Conservation (phyloP, 164 flowering plant species). For the Piper betle region DNA sequence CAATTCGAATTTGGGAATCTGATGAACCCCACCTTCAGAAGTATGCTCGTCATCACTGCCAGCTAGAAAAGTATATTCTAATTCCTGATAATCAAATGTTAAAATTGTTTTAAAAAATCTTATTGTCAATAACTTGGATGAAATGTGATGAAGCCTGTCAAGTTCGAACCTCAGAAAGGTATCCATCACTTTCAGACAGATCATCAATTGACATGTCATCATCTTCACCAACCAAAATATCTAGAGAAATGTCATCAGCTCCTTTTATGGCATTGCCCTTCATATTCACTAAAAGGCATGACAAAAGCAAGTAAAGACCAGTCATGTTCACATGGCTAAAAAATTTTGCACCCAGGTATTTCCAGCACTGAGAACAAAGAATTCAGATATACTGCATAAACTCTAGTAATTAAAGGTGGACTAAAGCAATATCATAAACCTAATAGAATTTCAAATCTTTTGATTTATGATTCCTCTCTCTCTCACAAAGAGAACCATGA, state of each 20-base stretch:
- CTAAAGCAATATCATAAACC: no score
- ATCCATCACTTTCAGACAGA: slow-evolving; percentile 82
- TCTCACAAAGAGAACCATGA: no score
- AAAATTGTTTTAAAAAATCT: not conserved
- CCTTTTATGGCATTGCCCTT: slow-evolving; percentile 12
- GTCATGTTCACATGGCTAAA: not conserved
- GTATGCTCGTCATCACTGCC: slow-evolving; percentile 21
- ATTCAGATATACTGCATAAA: not conserved
- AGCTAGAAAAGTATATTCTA: slow-evolving; percentile 15
- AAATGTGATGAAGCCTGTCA: not conserved
- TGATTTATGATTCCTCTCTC: no score
- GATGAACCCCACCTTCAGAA: slow-evolving; percentile 26
- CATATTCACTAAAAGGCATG: slow-evolving; percentile 21
- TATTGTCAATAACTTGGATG: no score
- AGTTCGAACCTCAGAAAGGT: slow-evolving; percentile 66
- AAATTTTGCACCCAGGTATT: not conserved
- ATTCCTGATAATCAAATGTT: slow-evolving; percentile 26
- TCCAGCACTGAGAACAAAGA: not conserved
- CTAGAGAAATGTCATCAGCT: slow-evolving; percentile 36
- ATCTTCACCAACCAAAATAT: slow-evolving; percentile 41
- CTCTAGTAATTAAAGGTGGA: no score
- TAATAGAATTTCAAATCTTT: no score
- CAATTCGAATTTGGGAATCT: not conserved
- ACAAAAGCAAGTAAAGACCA: not conserved
- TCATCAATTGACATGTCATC: slow-evolving; percentile 31